Percentiles rank a stretch among this genome's conserved stretches.
Evolutionary conservation across 129 eudicot species (phyloP).

Genomic region (Centrapalus pauciflorus): DNA sequence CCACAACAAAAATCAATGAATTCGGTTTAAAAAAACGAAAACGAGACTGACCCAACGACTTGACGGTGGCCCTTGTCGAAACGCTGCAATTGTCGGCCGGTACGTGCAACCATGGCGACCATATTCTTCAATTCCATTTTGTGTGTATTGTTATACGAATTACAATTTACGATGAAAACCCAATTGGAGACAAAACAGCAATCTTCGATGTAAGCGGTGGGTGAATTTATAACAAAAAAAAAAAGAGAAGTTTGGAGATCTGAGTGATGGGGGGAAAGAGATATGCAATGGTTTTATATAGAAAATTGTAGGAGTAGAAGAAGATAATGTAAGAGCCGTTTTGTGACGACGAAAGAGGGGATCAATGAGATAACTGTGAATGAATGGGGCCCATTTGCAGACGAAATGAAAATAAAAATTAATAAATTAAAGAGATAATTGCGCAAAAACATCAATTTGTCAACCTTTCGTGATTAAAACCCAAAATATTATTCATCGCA

Average conservation of each 20-base stretch:
- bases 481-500: too few species aligned
- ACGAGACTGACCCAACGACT: slow-evolving; percentile 65
- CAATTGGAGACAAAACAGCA: not conserved
- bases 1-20: not conserved
- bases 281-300: not conserved
- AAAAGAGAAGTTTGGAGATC: not conserved
- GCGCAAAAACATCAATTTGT: too few species aligned
- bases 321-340: slow-evolving; percentile 10
- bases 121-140: slow-evolving; percentile 56
- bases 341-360: not conserved
- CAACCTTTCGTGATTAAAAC: too few species aligned
- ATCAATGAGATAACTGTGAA: slow-evolving; percentile 5
- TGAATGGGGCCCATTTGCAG: slow-evolving; percentile 14
- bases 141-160: not conserved
- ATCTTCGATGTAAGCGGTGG: not conserved
- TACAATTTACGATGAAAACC: too few species aligned
- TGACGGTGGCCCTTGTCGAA: slow-evolving; percentile 64
- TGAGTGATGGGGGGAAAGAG: slow-evolving; percentile 9
- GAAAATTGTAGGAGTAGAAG: not conserved
- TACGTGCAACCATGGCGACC: slow-evolving; percentile 63
- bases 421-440: not conserved
- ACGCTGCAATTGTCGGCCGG: slow-evolving; percentile 76
- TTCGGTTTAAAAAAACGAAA: too few species aligned
- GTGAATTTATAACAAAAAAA: not conserved
- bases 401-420: not conserved